Base-by-base conservation (phyloP, 2,329 filamentous ascomycete genomes). In the Pyrenophora tritici-repentis region DNA sequence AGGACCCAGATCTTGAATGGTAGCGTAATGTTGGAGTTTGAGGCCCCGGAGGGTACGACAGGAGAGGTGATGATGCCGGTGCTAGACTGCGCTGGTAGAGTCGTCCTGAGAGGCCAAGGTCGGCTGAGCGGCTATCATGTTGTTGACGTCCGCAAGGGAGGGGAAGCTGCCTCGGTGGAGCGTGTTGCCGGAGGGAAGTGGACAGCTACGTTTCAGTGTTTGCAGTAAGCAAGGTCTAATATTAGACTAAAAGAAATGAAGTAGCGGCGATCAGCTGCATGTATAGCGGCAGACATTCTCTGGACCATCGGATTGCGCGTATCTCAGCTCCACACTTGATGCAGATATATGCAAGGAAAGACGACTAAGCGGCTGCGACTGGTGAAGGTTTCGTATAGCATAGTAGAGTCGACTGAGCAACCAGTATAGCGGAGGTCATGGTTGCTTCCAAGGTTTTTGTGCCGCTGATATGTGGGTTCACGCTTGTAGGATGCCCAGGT, bases 41-140 rank as follows among this genome's bases (percentile, higher is more conserved):
- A 71, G 45, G 50, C 67, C 22, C 70, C 70, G 0, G 53, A 59
- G 34, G 68, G 65, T 3, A 73, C 68, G 1, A 62, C n/a, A 40
- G 68, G 71, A 4, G 63, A 66, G 37, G 58, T 73, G 1, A 55
- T 46, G 20, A 31, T 73, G 2, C 66, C 68, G 12, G 41, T 53
- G 13, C 26, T 59, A 17, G 45, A 49, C 1, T 68, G 65, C 34
- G 47, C 47, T 7, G 68, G 67, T 6, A 50, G 48, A 2, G 39
- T 68, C 17, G 24, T 62, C 4, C 18, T 71, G 47, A 42, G 60
- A 22, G 62, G 61, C 40, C 37, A 36, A 7, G 52, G 50, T 33
- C 58, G 63, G 9, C 43, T 49, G 16, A 54, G 51, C 36, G 56
- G 54, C 35, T 59, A 61, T 53, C 32, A 61, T 22, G 42, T 55